A percentile compares a stretch with the other conserved stretches of the same genome.
Evolutionary conservation across 2,329 filamentous ascomycete species (phyloP).

Genomic region (Colletotrichum sp.): DNA sequence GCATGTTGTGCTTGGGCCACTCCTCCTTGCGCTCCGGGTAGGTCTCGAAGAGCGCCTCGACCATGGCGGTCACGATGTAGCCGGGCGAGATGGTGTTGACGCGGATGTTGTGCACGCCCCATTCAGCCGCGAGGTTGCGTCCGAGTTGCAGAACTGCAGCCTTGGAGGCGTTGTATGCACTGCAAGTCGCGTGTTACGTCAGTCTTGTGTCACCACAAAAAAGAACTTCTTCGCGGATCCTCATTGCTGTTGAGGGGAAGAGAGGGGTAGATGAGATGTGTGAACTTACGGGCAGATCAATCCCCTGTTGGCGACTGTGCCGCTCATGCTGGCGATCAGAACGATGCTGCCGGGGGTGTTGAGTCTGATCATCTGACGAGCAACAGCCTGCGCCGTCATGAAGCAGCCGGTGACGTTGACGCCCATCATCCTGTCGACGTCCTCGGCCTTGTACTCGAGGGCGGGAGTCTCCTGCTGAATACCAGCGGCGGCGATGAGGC

Average conservation of each 20-base stretch:
- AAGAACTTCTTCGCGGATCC: background rate
- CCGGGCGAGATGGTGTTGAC: constrained; percentile 84
- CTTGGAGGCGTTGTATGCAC: constrained; percentile 78
- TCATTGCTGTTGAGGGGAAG: background rate
- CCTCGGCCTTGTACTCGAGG: constrained; percentile 78
- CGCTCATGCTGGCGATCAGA: constrained; percentile 75
- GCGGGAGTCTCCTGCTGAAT: constrained; percentile 86
- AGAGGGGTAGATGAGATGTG: background rate
- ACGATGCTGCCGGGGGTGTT: constrained; percentile 66
- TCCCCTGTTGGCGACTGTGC: constrained; percentile 67
- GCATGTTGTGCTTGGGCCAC: constrained; percentile 89
- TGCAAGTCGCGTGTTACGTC: constrained; percentile 43
- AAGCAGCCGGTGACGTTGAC: constrained; percentile 88
- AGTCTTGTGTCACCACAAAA: background rate
- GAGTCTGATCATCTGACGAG: constrained; percentile 71
- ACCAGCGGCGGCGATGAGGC: constrained; percentile 72
- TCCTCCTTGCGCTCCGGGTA: constrained; percentile 70
- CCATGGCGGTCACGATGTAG: constrained; percentile 85
- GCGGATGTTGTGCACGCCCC: constrained; percentile 75
- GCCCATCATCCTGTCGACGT: constrained; percentile 79
- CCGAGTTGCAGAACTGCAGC: constrained; percentile 75
- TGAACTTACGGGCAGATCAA: constrained; percentile 62
- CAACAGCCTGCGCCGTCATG: constrained; percentile 88
- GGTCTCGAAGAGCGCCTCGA: constrained; percentile 76
- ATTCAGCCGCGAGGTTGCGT: constrained; percentile 75